Evolutionary conservation across 108 stramenopile species (phyloP).

Genomic region (Conticribra weissflogii): DNA sequence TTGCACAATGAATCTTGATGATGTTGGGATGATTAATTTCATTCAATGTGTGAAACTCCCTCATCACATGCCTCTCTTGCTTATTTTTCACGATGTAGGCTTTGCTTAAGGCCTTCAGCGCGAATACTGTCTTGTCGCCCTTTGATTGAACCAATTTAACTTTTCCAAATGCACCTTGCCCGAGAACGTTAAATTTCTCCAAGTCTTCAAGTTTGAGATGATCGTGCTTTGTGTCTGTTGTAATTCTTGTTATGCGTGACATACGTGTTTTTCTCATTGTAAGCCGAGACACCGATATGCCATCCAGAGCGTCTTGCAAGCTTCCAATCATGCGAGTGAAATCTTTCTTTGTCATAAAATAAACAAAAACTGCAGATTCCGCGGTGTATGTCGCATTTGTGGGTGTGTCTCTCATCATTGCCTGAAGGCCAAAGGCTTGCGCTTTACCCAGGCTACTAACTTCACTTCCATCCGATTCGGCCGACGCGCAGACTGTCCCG

Average conservation of each 20-base stretch:
- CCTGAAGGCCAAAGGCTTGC: slow-evolving; percentile 65
- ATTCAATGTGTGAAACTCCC: slow-evolving; percentile 49
- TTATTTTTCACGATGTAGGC: slow-evolving; percentile 53
- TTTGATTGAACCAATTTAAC: slow-evolving; percentile 46
- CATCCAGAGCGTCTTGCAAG: slow-evolving; percentile 61
- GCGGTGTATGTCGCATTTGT: slow-evolving; percentile 56
- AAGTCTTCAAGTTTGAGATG: slow-evolving; percentile 17
- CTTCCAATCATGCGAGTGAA: slow-evolving; percentile 60
- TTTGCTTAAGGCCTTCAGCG: slow-evolving; percentile 75
- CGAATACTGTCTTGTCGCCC: slow-evolving; percentile 46
- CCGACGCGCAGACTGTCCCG: slow-evolving; percentile 57
- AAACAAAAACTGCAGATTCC: slow-evolving; percentile 59
- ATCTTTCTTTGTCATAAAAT: slow-evolving; percentile 56
- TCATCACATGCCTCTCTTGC: slow-evolving; percentile 60
- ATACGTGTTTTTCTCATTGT: slow-evolving; percentile 17
- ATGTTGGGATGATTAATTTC: slow-evolving; percentile 64
- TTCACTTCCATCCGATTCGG: slow-evolving; percentile 46
- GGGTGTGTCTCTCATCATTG: slow-evolving; percentile 71
- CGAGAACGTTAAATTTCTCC: slow-evolving; percentile 30
- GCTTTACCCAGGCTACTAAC: slow-evolving; percentile 34
- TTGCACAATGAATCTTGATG: slow-evolving; percentile 50
- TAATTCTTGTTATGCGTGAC: no score
- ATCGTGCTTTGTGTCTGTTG: slow-evolving; percentile 14
- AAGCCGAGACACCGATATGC: slow-evolving; percentile 24
- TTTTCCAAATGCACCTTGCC: slow-evolving; percentile 49